phyloP scores from a whole-genome alignment of 495 filamentous ascomycete genomes.

The Hypomontagnella monticulosa region DNA sequence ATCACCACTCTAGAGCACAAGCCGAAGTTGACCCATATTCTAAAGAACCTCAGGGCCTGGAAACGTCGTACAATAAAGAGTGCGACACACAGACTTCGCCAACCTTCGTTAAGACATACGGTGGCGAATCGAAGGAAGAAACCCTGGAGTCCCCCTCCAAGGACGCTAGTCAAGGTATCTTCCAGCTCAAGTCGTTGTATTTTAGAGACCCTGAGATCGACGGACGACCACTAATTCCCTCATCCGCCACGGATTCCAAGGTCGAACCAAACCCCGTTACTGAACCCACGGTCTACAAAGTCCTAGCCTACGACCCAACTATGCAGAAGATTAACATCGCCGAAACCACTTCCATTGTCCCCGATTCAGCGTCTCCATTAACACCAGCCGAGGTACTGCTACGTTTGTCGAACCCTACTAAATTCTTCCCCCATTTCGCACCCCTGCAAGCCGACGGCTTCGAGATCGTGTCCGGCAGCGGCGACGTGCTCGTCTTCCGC shows the following conservation, averaged over 20 bases:
- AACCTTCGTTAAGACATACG: slow-evolving; percentile 43
- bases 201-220: slow-evolving; percentile 40
- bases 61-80: slow-evolving; percentile 50
- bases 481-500: slow-evolving; percentile 77
- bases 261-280: slow-evolving; percentile 16
- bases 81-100: slow-evolving; percentile 36
- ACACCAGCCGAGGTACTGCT: slow-evolving; percentile 71
- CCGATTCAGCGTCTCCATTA: slow-evolving; percentile 54
- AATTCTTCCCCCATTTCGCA: slow-evolving; percentile 75
- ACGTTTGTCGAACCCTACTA: slow-evolving; percentile 73
- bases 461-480: slow-evolving; percentile 75
- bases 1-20: slow-evolving; percentile 22
- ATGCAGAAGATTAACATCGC: slow-evolving; percentile 67
- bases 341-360: slow-evolving; percentile 68
- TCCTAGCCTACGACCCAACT: slow-evolving; percentile 77
- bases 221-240: slow-evolving; percentile 27
- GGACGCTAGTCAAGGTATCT: slow-evolving; percentile 11
- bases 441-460: slow-evolving; percentile 73
- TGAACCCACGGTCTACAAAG: slow-evolving; percentile 68
- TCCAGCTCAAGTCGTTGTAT: slow-evolving; percentile 25
- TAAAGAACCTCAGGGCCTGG: slow-evolving; percentile 49
- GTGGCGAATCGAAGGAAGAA: slow-evolving; percentile 24
- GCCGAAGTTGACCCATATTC: slow-evolving; percentile 49
- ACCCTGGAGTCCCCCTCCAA: slow-evolving; percentile 3
- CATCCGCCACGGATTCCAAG: slow-evolving; percentile 7